Conservation (phyloP, 2,329 filamentous ascomycete species). For the Bipolaris sorokiniana region DNA sequence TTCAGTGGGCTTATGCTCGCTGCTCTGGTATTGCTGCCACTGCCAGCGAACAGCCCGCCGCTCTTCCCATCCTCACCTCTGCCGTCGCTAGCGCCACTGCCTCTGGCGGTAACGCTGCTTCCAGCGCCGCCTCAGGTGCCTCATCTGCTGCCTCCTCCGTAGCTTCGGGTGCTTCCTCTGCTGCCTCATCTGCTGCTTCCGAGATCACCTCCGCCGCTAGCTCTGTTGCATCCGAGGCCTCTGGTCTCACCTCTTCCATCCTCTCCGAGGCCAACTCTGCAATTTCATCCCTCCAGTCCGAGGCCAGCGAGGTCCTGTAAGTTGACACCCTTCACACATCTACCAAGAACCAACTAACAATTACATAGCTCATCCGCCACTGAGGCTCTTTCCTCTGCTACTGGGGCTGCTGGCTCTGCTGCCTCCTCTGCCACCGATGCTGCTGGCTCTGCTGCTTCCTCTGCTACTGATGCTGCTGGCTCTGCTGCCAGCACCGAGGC, state of each 20-base stretch:
- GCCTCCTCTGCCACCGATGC: slow-evolving; percentile 22
- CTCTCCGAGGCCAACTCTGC: slow-evolving; percentile 14
- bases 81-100: slow-evolving; percentile 17
- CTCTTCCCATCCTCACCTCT: slow-evolving; percentile 23
- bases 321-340: not conserved
- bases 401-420: slow-evolving; percentile 16
- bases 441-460: slow-evolving; percentile 19
- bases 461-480: slow-evolving; percentile 21
- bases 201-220: slow-evolving; percentile 9
- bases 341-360: not conserved
- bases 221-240: slow-evolving; percentile 3
- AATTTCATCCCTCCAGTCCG: slow-evolving; percentile 19
- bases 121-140: slow-evolving; percentile 20
- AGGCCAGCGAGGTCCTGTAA: slow-evolving; percentile 1
- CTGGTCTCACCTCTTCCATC: slow-evolving; percentile 17
- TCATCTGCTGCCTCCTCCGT: slow-evolving; percentile 15
- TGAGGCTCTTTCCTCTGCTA: slow-evolving; percentile 11
- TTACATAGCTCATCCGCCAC: not conserved
- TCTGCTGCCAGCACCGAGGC: slow-evolving; percentile 22
- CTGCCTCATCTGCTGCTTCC: not conserved
- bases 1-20: slow-evolving; percentile 43
- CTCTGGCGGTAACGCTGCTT: slow-evolving; percentile 1
- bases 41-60: slow-evolving; percentile 20
- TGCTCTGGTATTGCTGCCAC: slow-evolving; percentile 38
- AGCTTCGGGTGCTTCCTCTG: slow-evolving; percentile 22